Evolutionary conservation across 768 basidiomycete species (phyloP).

Genomic region (Calvatia gigantea): DNA sequence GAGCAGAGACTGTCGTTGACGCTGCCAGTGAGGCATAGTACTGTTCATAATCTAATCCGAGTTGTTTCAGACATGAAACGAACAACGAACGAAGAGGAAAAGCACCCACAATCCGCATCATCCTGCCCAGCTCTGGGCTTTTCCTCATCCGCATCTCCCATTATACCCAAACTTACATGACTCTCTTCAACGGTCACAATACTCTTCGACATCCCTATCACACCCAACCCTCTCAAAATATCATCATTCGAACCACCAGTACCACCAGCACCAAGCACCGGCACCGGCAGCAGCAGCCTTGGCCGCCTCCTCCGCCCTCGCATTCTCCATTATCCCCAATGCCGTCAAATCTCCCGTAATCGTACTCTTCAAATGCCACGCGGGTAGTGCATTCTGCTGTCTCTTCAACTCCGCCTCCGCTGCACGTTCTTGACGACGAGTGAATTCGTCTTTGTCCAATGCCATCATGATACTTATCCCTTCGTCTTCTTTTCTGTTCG

Average conservation of each 20-base stretch:
- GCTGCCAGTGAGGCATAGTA: slow-evolving; percentile 80
- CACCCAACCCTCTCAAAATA: slow-evolving; percentile 65
- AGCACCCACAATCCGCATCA: slow-evolving; percentile 62
- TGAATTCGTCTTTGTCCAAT: slow-evolving; percentile 84
- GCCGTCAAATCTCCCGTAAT: slow-evolving; percentile 91
- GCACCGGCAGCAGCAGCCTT: slow-evolving; percentile 18
- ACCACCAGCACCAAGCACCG: neutral
- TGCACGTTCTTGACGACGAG: slow-evolving; percentile 67
- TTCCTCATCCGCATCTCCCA: slow-evolving; percentile 24
- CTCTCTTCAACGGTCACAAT: neutral
- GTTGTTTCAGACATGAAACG: neutral
- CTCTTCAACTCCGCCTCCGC: slow-evolving; percentile 81
- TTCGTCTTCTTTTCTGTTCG: slow-evolving; percentile 61
- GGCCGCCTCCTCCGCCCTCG: slow-evolving; percentile 39
- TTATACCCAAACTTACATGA: slow-evolving; percentile 17
- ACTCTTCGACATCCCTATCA: slow-evolving; percentile 35
- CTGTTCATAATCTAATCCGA: slow-evolving; percentile 64
- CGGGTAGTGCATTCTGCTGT: slow-evolving; percentile 86
- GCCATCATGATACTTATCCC: slow-evolving; percentile 84
- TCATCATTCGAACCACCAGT: slow-evolving; percentile 55
- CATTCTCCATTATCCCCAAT: slow-evolving; percentile 72
- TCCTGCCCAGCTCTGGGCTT: slow-evolving; percentile 44
- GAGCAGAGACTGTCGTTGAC: slow-evolving; percentile 49
- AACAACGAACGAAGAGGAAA: neutral
- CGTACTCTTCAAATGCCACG: slow-evolving; percentile 96